Evolutionary conservation across 768 basidiomycete genomes (phyloP), one percentile per base, ranked within the genome.

Genomic region (Panaeolus cyanescens): DNA sequence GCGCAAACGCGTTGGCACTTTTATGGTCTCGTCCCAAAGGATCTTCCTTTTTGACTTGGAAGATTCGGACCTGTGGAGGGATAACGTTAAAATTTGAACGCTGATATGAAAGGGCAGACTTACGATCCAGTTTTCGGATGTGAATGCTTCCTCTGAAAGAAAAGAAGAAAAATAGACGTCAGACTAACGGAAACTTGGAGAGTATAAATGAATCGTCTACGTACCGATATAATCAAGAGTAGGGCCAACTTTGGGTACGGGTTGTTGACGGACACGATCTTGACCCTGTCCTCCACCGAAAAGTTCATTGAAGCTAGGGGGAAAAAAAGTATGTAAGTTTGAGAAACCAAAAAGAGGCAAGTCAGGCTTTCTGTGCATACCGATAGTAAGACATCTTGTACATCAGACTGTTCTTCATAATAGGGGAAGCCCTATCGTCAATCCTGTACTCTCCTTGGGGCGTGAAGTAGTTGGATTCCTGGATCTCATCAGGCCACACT

Each of bases 351-450:
- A 13, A 56, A 36, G 7, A 54, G 28, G 33, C 19, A 50, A 54
- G 59, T 2, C 58, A 42, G 37, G 36, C 4, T n/a, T n/a, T n/a
- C n/a, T n/a, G n/a, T n/a, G 72, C 74, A 50, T 61, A 93, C 87
- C 95, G 86, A 71, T 96, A 98, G 74, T 96, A 99, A 15, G 91
- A 92, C 95, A 98, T 95, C 82, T 99, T 99, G 79, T 99, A 99
- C 96, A 99, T 97, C 77, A 99, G 79, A 69, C 93, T 93, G 71
- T 97, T 90, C 79, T 83, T 92, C 97, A 99, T 99, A 12, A 95
- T 77, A 1, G 84, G 77, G 0, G 91, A 87, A 54, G 97, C 97
- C 53, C 78, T 77, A 28, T 92, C 93, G 70, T 98, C 97, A 39
- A 99, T 82, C 60, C 89, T 87, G 78, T 99, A 99, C 72, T 99